These are phyloP conservation scores for Gamsiella multidivaricata DNA, from an alignment of 192 early-diverging fungal species.

Conservation along the genomic window DNA sequence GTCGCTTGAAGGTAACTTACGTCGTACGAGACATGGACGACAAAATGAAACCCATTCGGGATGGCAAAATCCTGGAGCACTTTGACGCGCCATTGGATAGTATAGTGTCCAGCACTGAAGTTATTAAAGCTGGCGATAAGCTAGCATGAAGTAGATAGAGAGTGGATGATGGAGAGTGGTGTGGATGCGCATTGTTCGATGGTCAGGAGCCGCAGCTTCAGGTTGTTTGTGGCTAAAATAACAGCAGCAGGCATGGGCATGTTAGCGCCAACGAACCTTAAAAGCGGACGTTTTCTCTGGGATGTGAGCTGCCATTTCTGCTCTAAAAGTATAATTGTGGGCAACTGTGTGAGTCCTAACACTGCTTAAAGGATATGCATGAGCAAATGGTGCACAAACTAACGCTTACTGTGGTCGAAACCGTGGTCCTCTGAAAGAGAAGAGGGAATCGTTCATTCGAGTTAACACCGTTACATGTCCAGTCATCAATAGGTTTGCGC, in stretches of 20 bases:
- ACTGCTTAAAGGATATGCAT: too few relatives aligned
- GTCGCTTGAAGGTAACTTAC: constrained; percentile 15
- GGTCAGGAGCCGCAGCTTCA: too few relatives aligned
- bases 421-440: constrained; percentile 16
- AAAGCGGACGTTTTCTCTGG: constrained; percentile 30
- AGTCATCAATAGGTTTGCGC: too few relatives aligned
- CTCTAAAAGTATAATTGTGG: constrained; percentile 12
- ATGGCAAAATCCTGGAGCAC: constrained; percentile 9
- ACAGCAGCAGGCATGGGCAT: too few relatives aligned
- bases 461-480: not conserved
- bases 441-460: not conserved
- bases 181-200: not conserved
- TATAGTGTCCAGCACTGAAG: constrained; percentile 27
- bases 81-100: constrained; percentile 32
- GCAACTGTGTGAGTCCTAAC: too few relatives aligned
- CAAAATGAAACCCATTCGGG: constrained; percentile 35
- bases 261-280: constrained; percentile 24
- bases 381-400: not conserved
- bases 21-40: constrained; percentile 24
- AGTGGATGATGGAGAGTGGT: not conserved
- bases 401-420: constrained; percentile 18
- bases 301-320: constrained; percentile 18
- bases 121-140: constrained; percentile 19
- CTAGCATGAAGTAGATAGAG: not conserved
- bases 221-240: not conserved